A percentile compares a stretch with the other conserved stretches of the same genome.
Conservation (phyloP, 2,329 filamentous ascomycete species). For the Penicillium rolfsii region DNA sequence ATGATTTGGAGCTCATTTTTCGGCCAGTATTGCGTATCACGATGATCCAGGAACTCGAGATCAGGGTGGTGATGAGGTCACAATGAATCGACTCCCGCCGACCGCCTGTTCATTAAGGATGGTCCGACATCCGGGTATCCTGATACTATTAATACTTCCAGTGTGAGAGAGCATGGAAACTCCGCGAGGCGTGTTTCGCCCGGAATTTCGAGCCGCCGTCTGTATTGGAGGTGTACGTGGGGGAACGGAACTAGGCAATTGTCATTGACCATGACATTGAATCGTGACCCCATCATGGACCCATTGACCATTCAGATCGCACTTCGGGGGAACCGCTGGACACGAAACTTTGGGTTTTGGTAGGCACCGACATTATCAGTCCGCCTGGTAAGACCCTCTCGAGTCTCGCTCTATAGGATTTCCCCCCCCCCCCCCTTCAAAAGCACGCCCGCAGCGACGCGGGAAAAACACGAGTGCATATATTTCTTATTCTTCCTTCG, state of each 20-base stretch:
- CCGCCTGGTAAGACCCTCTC: background rate
- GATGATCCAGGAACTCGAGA: background rate
- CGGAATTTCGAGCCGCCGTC: background rate
- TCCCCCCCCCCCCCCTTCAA: background rate
- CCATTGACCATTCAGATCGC: background rate
- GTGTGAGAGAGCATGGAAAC: background rate
- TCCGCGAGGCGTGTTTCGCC: background rate
- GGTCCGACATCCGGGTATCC: background rate
- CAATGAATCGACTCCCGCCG: background rate
- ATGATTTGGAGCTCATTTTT: too few relatives aligned
- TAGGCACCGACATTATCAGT: conserved; percentile 15
- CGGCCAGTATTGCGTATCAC: too few relatives aligned
- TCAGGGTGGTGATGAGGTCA: background rate
- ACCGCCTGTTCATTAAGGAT: background rate
- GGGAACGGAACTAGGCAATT: too few relatives aligned
- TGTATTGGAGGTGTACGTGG: background rate
- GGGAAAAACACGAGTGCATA: background rate
- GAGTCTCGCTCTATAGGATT: too few relatives aligned
- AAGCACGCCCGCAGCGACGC: background rate
- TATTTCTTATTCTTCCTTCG: background rate
- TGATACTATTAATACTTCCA: conserved; percentile 1
- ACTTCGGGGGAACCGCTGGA: background rate
- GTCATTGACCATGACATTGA: background rate
- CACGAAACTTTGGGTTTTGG: conserved; percentile 4
- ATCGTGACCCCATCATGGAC: background rate